A percentile compares a stretch with the other conserved stretches of the same genome.
These are phyloP conservation scores for carrot (Daucus carota) DNA, from an alignment of 129 eudicot species.

Conservation along the genomic window DH1_v3.0 NC_030382.2:45846001-45846500, in stretches of 20 bases:
- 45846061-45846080: neutral
- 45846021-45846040: neutral
- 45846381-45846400: neutral
- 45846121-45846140: conserved; percentile 2
- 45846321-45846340: neutral
- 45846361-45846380: neutral
- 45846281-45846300: neutral
- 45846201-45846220: neutral
- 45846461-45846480: neutral
- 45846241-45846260: neutral
- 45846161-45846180: neutral
- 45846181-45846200: neutral
- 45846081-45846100: neutral
- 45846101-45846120: neutral
- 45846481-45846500: neutral
- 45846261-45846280: neutral
- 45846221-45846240: neutral
- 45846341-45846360: neutral
- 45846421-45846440: neutral
- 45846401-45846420: neutral
- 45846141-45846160: neutral
- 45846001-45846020: neutral
- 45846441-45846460: neutral
- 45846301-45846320: neutral
- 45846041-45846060: neutral